Evolutionary conservation across 768 basidiomycete genomes (phyloP), one percentile per base, ranked within the genome.

Genomic region (Suillus brevipes): DNA sequence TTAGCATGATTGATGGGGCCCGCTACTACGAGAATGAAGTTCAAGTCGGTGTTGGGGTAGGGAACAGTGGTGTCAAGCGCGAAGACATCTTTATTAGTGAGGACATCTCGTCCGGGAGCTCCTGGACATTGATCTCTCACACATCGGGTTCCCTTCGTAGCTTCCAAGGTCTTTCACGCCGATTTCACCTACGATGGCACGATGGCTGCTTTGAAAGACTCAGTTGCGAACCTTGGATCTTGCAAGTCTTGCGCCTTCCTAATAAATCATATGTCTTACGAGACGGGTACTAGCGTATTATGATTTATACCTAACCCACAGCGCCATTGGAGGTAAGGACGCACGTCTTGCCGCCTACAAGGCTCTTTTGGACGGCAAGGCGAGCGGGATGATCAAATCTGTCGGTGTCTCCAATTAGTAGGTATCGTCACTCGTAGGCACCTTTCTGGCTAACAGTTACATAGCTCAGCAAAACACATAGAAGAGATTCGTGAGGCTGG

Each of bases 391-490:
- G 71, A 81, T 90, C 57, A 80, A 82, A 61, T 80, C 80, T 23
- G 83, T 90, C 36, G 91, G 91, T 2, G 91, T 92, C 6, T 91
- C 89, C 2, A 92, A 92, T 75, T 92, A 85, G 89, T 89, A 71
- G 61, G 88, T 23, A 14, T 20, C 13, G 12, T 49, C 12, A 18
- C 28, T 6, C 59, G 9, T 28, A 14, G 56, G 10, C 47, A 40
- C 16, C 13, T 20, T 38, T 16, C 28, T 18, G 47, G 6, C 40
- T 52, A 18, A 37, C 36, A 20, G 7, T 63, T 37, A 37, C 20
- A 66, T 20, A 91, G 89, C 70, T 82, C 82, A 40, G 76, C 87
- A 20, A 83, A 84, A 40, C 90, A 92, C 70, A 77, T 91, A 4
- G 85, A 91, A 71, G 89, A 92, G 75, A 87, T 92, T 56, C 79